Conservation (phyloP, 2,329 filamentous ascomycete genomes). For the Claviceps africana region DNA sequence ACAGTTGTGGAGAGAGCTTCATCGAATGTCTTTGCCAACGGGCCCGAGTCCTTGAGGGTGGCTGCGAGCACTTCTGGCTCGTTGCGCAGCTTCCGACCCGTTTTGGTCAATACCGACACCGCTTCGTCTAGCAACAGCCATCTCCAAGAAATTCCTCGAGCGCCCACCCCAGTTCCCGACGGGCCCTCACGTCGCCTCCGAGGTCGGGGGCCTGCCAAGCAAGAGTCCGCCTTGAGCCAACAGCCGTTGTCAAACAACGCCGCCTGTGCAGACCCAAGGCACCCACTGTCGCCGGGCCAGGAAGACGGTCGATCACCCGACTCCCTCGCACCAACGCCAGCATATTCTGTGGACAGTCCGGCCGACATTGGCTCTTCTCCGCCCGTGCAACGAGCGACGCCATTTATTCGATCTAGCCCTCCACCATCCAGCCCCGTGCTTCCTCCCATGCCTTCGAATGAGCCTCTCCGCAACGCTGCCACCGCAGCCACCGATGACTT, state of each 20-base stretch:
- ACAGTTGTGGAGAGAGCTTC: slow-evolving; percentile 55
- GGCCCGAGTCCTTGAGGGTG: slow-evolving; percentile 71
- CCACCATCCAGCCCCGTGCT: slow-evolving; percentile 69
- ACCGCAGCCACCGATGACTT: slow-evolving; percentile 75
- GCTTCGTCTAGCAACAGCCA: slow-evolving; percentile 29
- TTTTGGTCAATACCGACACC: slow-evolving; percentile 36
- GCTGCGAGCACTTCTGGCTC: slow-evolving; percentile 83
- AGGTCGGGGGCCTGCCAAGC: slow-evolving; percentile 32
- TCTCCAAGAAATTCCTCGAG: slow-evolving; percentile 59
- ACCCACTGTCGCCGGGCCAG: slow-evolving; percentile 28
- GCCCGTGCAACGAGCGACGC: slow-evolving; percentile 53
- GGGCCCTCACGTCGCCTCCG: slow-evolving; percentile 14
- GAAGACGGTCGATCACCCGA: slow-evolving; percentile 42
- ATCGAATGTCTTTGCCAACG: slow-evolving; percentile 56
- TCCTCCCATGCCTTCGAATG: slow-evolving; percentile 46
- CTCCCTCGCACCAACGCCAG: slow-evolving; percentile 36
- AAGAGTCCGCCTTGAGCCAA: slow-evolving; percentile 44
- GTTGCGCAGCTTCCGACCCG: slow-evolving; percentile 68
- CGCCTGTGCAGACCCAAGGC: slow-evolving; percentile 26
- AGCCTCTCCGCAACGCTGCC: slow-evolving; percentile 53
- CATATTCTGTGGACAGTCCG: slow-evolving; percentile 51
- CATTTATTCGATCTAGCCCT: slow-evolving; percentile 44
- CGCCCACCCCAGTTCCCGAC: slow-evolving; percentile 61
- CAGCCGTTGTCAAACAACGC: slow-evolving; percentile 35
- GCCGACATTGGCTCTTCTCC: slow-evolving; percentile 82